Evolutionary conservation across 1,139 yeast species (phyloP), one percentile per base, ranked within the genome.

Genomic region (Torulaspora pretoriensis): DNA sequence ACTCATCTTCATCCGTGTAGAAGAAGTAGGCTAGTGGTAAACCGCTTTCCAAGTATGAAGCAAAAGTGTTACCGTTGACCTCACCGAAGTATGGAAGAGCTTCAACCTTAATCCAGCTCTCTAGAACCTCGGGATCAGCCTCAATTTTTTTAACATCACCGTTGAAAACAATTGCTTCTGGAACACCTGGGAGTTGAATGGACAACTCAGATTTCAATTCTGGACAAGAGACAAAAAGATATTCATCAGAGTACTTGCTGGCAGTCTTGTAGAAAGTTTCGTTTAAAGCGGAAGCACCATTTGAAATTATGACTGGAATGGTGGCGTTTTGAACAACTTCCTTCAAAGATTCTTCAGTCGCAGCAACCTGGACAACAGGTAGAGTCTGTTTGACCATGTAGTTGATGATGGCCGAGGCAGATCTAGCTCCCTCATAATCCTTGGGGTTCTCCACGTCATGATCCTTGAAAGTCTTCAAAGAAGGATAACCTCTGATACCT

Each of bases 71-170:
- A 55, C 95, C 92, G 61, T 82, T 81, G 54, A 92, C 81, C 67
- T 90, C 97, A 61, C 97, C 97, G 61, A 92, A 83, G 63, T 78
- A 77, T 49, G 98, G 97, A 63, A 86, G 77, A 40, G 85, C 70
- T 72, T 90, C 95, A 51, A 72, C 70, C 49, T 73, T 70, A 57
- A 87, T 69, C 70, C 88, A 89, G 31, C 70, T 68, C 39, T 66
- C 63, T 53, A 90, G 69, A 17, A 54, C 42, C 6, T 57, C 61
- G 22, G 60, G 67, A 38, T 68, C 65, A 3, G 38, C 46, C 19
- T 45, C 28, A 50, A 64, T 56, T 30, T 59, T 67, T 35, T 70
- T 64, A 16, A 39, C 40, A 14, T 55, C 49, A 42, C 71, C 73
- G 26, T 67, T 59, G 59, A 67, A 73, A 34, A 69, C 66, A 22